A percentile compares a stretch with the other conserved stretches of the same genome.
phyloP scores from a whole-genome alignment of 2,329 filamentous ascomycete genomes.

The Monosporascus sp. region DNA sequence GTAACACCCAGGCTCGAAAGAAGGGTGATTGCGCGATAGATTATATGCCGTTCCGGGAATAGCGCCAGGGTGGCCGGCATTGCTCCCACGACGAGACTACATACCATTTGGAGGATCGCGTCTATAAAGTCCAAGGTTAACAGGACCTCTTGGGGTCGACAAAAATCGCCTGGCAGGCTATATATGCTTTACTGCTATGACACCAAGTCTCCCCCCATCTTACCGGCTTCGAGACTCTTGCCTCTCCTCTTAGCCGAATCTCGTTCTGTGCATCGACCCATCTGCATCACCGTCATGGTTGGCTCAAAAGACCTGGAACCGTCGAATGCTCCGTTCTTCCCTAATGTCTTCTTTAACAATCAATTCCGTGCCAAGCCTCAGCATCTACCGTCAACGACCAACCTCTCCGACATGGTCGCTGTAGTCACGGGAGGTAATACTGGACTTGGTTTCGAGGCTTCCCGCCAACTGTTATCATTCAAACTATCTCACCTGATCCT shows the following conservation, averaged over 20 bases:
- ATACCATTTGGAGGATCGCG: not conserved
- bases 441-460: slow-evolving; percentile 43
- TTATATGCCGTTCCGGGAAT: not conserved
- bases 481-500: slow-evolving; percentile 39
- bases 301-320: slow-evolving; percentile 9
- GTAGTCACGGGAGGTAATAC: slow-evolving; percentile 46
- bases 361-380: slow-evolving; percentile 20
- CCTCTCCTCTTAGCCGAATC: not conserved
- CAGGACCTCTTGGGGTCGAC: too few relatives aligned
- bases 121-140: not conserved
- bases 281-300: not conserved
- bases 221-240: not conserved
- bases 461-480: slow-evolving; percentile 32
- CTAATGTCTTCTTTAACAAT: slow-evolving; percentile 18
- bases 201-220: not conserved
- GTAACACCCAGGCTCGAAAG: not conserved
- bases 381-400: slow-evolving; percentile 12
- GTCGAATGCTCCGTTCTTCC: slow-evolving; percentile 2
- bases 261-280: not conserved
- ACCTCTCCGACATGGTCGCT: slow-evolving; percentile 32
- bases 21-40: not conserved
- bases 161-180: not conserved
- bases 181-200: not conserved
- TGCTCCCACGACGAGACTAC: too few relatives aligned
- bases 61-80: too few relatives aligned